Evolutionary conservation across 768 basidiomycete species (phyloP).

Genomic region (Mrakia blollopis): DNA sequence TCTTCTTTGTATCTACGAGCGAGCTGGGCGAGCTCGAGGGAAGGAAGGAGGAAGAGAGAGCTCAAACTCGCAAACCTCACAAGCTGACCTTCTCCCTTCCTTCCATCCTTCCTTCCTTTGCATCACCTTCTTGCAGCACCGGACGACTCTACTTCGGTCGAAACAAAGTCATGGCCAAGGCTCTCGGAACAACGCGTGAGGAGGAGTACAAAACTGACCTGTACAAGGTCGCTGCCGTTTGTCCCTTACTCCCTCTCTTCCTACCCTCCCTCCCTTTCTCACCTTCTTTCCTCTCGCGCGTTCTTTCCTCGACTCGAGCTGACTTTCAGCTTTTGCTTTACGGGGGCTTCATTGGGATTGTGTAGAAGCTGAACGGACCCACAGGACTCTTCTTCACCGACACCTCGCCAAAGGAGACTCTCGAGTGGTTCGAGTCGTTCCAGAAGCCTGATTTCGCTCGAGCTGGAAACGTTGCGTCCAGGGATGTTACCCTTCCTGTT

Average conservation of each 20-base stretch:
- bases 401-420: slow-evolving; percentile 79
- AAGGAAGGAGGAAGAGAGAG: neutral
- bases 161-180: slow-evolving; percentile 83
- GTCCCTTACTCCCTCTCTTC: neutral
- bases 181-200: slow-evolving; percentile 77
- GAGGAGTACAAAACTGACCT: slow-evolving; percentile 78
- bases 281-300: neutral
- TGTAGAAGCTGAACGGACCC: slow-evolving; percentile 87
- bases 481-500: slow-evolving; percentile 66
- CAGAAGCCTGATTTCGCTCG: slow-evolving; percentile 86
- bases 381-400: slow-evolving; percentile 91
- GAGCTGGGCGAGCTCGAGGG: neutral
- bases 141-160: slow-evolving; percentile 76
- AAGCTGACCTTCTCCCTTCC: neutral
- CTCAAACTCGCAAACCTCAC: neutral
- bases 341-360: neutral
- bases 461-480: slow-evolving; percentile 70
- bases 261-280: neutral
- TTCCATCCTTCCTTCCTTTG: neutral
- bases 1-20: neutral
- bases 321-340: neutral
- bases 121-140: slow-evolving; percentile 50
- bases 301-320: neutral
- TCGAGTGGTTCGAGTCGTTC: slow-evolving; percentile 91
- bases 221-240: slow-evolving; percentile 55